Evolutionary conservation across 179 eudicot species (phyloP).

Genomic region (Silene coronaria): DNA sequence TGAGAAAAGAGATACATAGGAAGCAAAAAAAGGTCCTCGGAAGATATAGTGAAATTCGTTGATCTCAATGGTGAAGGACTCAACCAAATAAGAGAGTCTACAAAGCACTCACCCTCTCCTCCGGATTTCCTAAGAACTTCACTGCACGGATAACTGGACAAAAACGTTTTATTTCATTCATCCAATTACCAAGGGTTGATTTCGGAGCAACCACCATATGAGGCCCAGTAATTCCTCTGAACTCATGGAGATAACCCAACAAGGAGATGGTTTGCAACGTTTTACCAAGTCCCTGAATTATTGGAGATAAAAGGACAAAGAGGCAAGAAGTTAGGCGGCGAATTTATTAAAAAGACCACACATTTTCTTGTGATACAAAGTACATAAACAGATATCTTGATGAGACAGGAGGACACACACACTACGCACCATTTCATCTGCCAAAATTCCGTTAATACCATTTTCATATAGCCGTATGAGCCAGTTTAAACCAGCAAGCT

Average conservation of each 20-base stretch:
- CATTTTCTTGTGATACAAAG: neutral
- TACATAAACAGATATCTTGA: neutral
- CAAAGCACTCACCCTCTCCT: slow-evolving; percentile 63
- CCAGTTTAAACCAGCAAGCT: slow-evolving; percentile 96
- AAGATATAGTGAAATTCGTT: neutral
- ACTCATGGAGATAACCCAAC: slow-evolving; percentile 84
- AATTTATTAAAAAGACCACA: neutral
- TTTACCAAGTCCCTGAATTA: slow-evolving; percentile 82
- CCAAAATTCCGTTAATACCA: slow-evolving; percentile 96
- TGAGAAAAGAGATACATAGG: neutral
- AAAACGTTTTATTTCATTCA: slow-evolving; percentile 91
- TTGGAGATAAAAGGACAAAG: neutral
- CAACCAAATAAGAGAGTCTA: neutral
- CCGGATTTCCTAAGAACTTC: slow-evolving; percentile 87
- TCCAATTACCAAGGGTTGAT: slow-evolving; percentile 96
- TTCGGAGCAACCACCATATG: slow-evolving; percentile 99
- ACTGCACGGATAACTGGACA: slow-evolving; percentile 81
- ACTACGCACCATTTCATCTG: slow-evolving; percentile 83
- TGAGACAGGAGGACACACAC: neutral
- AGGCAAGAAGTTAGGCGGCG: neutral
- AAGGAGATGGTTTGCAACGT: slow-evolving; percentile 91
- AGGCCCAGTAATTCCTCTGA: slow-evolving; percentile 90
- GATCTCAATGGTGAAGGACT: neutral
- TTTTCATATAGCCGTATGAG: slow-evolving; percentile 89
- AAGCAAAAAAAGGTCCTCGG: neutral